Conservation (phyloP, 2,329 filamentous ascomycete species). For the Sclerotiophoma versabilis region DNA sequence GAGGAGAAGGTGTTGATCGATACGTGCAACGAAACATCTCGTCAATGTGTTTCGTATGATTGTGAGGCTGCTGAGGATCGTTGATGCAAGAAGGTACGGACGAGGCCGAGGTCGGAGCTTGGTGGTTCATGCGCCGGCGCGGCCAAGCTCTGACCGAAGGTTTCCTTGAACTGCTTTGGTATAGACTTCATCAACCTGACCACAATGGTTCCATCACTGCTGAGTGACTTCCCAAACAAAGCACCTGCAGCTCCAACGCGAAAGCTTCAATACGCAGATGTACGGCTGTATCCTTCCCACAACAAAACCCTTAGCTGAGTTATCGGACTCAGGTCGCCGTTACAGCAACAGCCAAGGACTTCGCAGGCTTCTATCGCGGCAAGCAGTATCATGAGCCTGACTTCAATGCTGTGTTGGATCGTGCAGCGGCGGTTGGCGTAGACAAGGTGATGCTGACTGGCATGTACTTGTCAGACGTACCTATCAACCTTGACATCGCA, state of each 20-base stretch:
- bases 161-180: neutral
- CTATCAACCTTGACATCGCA: slow-evolving; percentile 34
- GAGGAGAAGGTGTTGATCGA: no score
- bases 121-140: neutral
- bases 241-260: slow-evolving; percentile 6
- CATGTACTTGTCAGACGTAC: slow-evolving; percentile 53
- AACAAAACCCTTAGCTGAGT: neutral
- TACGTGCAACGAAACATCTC: no score
- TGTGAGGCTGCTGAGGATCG: no score
- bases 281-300: neutral
- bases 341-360: slow-evolving; percentile 51
- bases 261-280: slow-evolving; percentile 15
- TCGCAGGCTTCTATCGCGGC: slow-evolving; percentile 59
- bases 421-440: slow-evolving; percentile 53
- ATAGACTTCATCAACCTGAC: neutral
- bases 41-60: no score
- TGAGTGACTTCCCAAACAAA: neutral
- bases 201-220: slow-evolving; percentile 9
- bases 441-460: slow-evolving; percentile 49
- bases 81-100: no score
- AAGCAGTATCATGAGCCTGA: slow-evolving; percentile 59
- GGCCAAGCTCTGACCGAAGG: neutral
- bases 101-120: neutral
- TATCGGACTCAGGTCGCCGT: slow-evolving; percentile 38
- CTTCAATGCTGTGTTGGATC: slow-evolving; percentile 53